Evolutionary conservation across 345 rosid genomes (phyloP), one percentile per base, ranked within the genome.

Genomic region (Dovyalis caffra): DNA sequence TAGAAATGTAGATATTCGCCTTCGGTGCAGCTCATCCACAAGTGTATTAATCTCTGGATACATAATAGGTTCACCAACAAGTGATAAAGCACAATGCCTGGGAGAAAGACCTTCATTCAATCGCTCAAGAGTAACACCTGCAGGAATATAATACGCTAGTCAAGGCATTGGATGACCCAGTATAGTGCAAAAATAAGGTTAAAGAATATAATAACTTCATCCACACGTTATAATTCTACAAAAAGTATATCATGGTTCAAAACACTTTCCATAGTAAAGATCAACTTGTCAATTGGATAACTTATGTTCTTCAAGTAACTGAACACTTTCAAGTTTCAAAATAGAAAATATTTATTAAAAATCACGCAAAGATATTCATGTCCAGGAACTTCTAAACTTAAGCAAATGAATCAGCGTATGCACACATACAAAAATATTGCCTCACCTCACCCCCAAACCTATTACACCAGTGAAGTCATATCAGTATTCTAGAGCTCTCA

Each of bases 41-140:
- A 95, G 94, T 37, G 83, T 76, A 76, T 91, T 95, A 76, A 93
- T 95, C 83, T 91, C 96, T 7, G 98, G 98, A 81, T 93, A 95
- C 97, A 95, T 91, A 62, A 95, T 93, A 26, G 99, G 98, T 82
- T 95, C 98, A 71, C 99, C 98, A 84, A 91, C 99, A 78, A 95
- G 98, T 43, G 98, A 95, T 40, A 95, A 80, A 66, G 99, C 97
- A 90, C 98, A 93, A 75, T 95, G 98, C 82, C 92, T 87, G 23
- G 99, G 98, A 49, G 89, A 80, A 49, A 95, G 90, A 76, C 98
- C 99, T 85, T 95, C 98, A 20, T 77, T 78, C 80, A 93, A 80
- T 76, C 87, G 84, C 82, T 93, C 98, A 74, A 82, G 65, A 26
- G 94, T 95, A 75, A 95, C 98, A 64, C 99, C 99, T 95, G 87